Base-by-base conservation (phyloP, 1,139 yeast genomes). In the Pichia kudriavzevii region DNA sequence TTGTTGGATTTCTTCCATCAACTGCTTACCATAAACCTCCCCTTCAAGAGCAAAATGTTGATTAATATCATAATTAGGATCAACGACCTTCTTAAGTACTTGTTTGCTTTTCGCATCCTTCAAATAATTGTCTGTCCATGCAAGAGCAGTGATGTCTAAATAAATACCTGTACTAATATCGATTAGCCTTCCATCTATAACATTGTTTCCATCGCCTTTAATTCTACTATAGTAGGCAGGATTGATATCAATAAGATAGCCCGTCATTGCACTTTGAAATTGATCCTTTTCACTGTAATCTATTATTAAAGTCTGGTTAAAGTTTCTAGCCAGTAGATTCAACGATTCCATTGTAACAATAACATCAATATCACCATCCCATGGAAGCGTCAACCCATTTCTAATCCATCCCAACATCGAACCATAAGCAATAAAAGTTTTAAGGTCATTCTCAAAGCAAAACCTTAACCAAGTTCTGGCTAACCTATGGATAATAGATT, bases 311-410 rank as follows among this genome's bases (percentile, higher is more conserved):
- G 74, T 61, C 34, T 67, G 69, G 45, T 75, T 73, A 43, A 59
- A 66, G 24, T 59, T 52, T 39, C 62, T 50, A 1, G 70, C 66
- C 31, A 74, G 47, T 33, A 48, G 46, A 36, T 60, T 49, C 34
- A 74, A 52, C 4, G 75, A 64, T 2, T 50, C 49, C 41, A 65
- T 55, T 0, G 79, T 63, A 40, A 75, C 62, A 41, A 73, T 73
- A 9, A 74, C 75, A 49, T 76, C 82, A 26, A 75, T 48, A 48
- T 75, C 83, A 34, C 65, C 64, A 51, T 76, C 82, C 79, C 81
- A 76, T 1, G 81, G 80, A 48, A 75, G 54, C 12, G 61, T 66
- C 47, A 71, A 50, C 0, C 80, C 80, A 49, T 75, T 75, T 69
- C 78, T 71, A 46, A 66, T 64, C 72, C 79, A 76, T 1, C 79